These are phyloP conservation scores for Millerozyma acaciae DNA, from an alignment of 805 yeast species.

Conservation along the genomic window DNA sequence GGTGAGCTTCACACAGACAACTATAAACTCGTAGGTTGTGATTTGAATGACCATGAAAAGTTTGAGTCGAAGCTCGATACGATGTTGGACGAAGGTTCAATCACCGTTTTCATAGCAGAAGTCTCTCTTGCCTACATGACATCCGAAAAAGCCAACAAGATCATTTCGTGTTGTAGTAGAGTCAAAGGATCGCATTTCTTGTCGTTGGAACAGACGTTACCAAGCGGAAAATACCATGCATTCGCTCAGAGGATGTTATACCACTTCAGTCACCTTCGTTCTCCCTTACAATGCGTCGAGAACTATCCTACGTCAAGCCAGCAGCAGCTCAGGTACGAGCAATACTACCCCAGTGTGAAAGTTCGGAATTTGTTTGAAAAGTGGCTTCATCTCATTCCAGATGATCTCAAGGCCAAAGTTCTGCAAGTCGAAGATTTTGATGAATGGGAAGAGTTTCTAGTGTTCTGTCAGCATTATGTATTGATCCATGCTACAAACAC, in stretches of 20 bases:
- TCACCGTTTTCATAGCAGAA: conserved; percentile 69
- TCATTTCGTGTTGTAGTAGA: conserved; percentile 47
- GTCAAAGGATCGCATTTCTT: conserved; percentile 55
- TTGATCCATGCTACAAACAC: conserved; percentile 60
- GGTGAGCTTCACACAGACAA: conserved; percentile 24
- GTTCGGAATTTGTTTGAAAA: conserved; percentile 52
- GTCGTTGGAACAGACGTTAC: conserved; percentile 68
- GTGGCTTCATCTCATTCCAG: conserved; percentile 49
- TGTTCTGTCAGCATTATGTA: conserved; percentile 73
- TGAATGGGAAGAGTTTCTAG: conserved; percentile 77
- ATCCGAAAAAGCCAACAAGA: conserved; percentile 58
- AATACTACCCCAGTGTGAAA: conserved; percentile 48
- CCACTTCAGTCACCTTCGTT: conserved; percentile 62
- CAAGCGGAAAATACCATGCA: conserved; percentile 58
- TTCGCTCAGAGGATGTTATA: conserved; percentile 72
- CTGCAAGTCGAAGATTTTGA: conserved; percentile 64
- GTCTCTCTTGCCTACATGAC: conserved; percentile 81
- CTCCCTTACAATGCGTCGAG: conserved; percentile 65
- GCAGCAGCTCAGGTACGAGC: conserved; percentile 49
- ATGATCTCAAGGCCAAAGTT: conserved; percentile 37
- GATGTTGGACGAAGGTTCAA: conserved; percentile 23
- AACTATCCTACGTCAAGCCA: conserved; percentile 47
- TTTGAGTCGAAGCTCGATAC: conserved; percentile 30
- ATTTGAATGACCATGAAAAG: conserved; percentile 46
- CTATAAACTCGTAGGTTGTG: conserved; percentile 65